A percentile compares a stretch with the other conserved stretches of the same genome.
Conservation (phyloP, 306 rosid genomes). For the Sicyos edulis region DNA sequence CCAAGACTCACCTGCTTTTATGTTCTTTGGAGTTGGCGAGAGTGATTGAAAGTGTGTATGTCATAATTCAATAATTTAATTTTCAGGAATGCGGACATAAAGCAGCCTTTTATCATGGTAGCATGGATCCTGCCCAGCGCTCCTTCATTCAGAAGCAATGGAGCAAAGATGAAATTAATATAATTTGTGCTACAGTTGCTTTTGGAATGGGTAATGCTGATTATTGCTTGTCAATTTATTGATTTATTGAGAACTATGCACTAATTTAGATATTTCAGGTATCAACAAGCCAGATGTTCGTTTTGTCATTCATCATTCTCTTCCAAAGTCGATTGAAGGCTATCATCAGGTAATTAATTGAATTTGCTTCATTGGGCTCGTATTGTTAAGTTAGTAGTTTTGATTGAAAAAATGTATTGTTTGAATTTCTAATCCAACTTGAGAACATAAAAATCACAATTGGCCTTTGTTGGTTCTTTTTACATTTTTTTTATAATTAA, state of each 20-base stretch:
- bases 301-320: constrained; percentile 94
- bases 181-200: constrained; percentile 97
- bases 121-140: constrained; percentile 85
- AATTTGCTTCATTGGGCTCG: constrained; percentile 14
- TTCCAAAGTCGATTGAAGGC: constrained; percentile 96
- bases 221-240: constrained; percentile 27
- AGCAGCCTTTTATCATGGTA: constrained; percentile 92
- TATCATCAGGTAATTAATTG: constrained; percentile 74
- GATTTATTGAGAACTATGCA: constrained; percentile 26
- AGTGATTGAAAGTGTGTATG: background rate
- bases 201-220: constrained; percentile 92
- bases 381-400: background rate
- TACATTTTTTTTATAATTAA: background rate
- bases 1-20: background rate
- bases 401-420: constrained; percentile 2
- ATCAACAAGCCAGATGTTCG: constrained; percentile 99
- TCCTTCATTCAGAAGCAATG: constrained; percentile 85
- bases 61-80: constrained; percentile 1
- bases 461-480: background rate
- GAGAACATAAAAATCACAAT: constrained; percentile 8
- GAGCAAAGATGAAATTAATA: constrained; percentile 94
- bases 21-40: background rate
- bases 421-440: background rate
- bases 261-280: constrained; percentile 52
- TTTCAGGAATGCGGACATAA: constrained; percentile 89